Evolutionary conservation across 305 asterid genomes (phyloP).

Genomic region (Plantago coronopus): DNA sequence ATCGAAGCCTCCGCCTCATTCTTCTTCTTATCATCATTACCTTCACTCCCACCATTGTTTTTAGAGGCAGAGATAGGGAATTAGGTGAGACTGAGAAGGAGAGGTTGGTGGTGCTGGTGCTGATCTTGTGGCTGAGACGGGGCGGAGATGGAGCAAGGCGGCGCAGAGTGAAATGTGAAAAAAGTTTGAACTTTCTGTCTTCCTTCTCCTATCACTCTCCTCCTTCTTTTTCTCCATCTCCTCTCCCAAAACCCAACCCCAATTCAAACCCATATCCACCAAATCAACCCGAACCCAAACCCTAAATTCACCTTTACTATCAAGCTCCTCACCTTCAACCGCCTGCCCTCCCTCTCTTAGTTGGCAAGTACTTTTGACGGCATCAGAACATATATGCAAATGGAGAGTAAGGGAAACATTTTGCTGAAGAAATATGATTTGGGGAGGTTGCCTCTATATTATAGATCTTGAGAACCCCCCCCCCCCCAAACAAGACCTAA

Average conservation of each 20-base stretch:
- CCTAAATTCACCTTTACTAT: constrained; percentile 59
- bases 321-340: constrained; percentile 81
- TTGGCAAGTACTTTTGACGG: constrained; percentile 9
- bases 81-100: too few relatives aligned
- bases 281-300: constrained; percentile 15
- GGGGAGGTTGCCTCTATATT: constrained; percentile 63
- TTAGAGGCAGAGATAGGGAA: constrained; percentile 24
- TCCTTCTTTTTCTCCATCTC: constrained; percentile 43
- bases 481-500: too few relatives aligned
- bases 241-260: constrained; percentile 26
- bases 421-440: constrained; percentile 60
- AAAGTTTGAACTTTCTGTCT: too few relatives aligned
- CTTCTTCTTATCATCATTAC: constrained; percentile 39
- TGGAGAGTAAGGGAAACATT: constrained; percentile 43
- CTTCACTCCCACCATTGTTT: constrained; percentile 28
- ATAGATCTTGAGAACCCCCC: too few relatives aligned
- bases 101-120: not conserved
- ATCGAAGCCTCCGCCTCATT: constrained; percentile 63
- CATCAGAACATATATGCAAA: constrained; percentile 19
- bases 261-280: constrained; percentile 26
- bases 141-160: constrained; percentile 23
- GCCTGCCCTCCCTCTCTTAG: constrained; percentile 66
- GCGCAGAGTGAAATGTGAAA: not conserved
- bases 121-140: constrained; percentile 21
- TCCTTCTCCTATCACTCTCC: too few relatives aligned